Base-by-base conservation (phyloP, 2,329 filamentous ascomycete species). In the Metarhizium brunneum region DNA sequence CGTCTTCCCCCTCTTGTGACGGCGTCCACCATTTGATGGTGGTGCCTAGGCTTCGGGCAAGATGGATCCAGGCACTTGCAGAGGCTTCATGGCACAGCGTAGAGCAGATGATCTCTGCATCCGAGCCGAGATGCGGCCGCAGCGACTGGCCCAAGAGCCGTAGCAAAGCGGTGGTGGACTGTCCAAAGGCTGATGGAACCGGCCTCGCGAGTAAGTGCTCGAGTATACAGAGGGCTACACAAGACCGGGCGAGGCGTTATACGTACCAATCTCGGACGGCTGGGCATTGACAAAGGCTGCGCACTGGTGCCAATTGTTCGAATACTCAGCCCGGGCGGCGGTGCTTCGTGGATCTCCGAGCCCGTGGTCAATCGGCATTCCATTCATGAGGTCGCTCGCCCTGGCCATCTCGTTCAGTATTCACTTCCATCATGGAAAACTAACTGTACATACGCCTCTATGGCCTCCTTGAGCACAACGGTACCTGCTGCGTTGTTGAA, bases 1-100 rank as follows among this genome's bases (percentile, higher is more conserved):
- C 40, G 38, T 52, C 50, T 6, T 14, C 5, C 8, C 38, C 50
- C 66, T 70, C 29, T 69, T 70, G 56, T 71, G 67, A 62, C 3
- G 81, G 80, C 20, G 70, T 71, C 87, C 87, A 92, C 86, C 86
- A 90, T 64, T 85, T 88, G 48, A 92, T 66, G 0, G 70, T 77
- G 6, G 89, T 73, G 3, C 79, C 76, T 49, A 83, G 77, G 14
- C 79, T 77, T 35, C 77, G 69, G 2, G 87, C 87, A 30, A 92
- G 76, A 52, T 82, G 79, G 0, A 89, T 71, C 89, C 88, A 92
- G 0, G 87, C 78, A 1, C 85, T 82, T 56, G 88, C 83, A 65
- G 91, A 90, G 42, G 88, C 85, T 71, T 92, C 88, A 64, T 92
- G 88, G 66, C 92, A 88, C 54, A 90, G 73, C 56, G 79, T 79